These are phyloP conservation scores for Rutstroemia sp. DNA, from an alignment of 2,329 filamentous ascomycete species.

Conservation along the genomic window DNA sequence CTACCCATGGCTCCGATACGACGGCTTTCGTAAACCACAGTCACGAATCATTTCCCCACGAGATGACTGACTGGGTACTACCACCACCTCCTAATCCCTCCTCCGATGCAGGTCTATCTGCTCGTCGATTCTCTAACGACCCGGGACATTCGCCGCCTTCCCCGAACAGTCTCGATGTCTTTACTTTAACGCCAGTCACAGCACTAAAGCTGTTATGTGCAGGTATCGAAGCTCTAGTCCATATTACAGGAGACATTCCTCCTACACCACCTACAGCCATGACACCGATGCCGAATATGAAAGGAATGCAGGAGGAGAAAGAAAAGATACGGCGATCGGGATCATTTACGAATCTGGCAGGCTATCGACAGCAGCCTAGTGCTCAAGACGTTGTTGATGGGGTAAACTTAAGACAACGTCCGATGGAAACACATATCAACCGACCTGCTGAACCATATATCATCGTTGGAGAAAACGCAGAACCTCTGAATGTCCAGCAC, in stretches of 20 bases:
- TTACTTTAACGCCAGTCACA: slow-evolving; percentile 61
- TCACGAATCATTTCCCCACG: slow-evolving; percentile 21
- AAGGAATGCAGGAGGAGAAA: slow-evolving; percentile 55
- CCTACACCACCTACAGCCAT: slow-evolving; percentile 66
- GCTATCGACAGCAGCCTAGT: slow-evolving; percentile 25
- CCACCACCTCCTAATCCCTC: slow-evolving; percentile 28
- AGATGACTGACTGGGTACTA: slow-evolving; percentile 24
- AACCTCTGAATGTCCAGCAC: slow-evolving; percentile 71
- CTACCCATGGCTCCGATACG: neutral
- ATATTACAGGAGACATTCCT: slow-evolving; percentile 41
- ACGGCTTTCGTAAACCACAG: slow-evolving; percentile 17
- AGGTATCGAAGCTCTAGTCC: slow-evolving; percentile 61
- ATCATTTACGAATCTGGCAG: slow-evolving; percentile 38
- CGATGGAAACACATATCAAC: slow-evolving; percentile 18
- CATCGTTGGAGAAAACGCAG: slow-evolving; percentile 60
- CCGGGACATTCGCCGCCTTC: slow-evolving; percentile 24
- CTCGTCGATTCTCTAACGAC: slow-evolving; percentile 20
- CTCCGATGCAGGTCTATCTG: slow-evolving; percentile 23
- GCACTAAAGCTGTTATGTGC: slow-evolving; percentile 75
- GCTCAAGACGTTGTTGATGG: slow-evolving; percentile 42
- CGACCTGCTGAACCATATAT: slow-evolving; percentile 41
- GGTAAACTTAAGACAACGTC: slow-evolving; percentile 39
- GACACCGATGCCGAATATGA: slow-evolving; percentile 58
- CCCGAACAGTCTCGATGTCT: slow-evolving; percentile 54
- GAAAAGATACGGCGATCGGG: slow-evolving; percentile 50